A percentile compares a stretch with the other conserved stretches of the same genome.
phyloP scores from a whole-genome alignment of 768 basidiomycete species.

The Sporobolomyces phaffii region DNA sequence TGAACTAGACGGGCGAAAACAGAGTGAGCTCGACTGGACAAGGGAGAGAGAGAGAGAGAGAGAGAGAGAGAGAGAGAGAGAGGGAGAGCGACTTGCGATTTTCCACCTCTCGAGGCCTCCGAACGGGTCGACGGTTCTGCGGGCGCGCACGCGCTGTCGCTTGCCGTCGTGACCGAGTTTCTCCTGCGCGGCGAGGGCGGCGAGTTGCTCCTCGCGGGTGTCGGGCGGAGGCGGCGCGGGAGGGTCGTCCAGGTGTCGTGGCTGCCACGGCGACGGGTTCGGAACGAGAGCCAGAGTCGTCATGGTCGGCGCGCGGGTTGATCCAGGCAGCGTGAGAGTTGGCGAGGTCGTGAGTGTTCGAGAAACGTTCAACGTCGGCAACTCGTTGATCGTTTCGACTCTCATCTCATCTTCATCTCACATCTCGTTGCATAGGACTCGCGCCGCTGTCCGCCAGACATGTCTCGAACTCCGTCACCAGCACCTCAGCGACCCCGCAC shows the following conservation, averaged over 20 bases:
- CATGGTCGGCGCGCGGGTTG: neutral
- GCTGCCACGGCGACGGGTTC: constrained; percentile 58
- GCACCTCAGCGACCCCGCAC: constrained; percentile 10
- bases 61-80: too few species aligned
- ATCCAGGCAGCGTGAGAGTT: neutral
- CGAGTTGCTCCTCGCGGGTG: constrained; percentile 70
- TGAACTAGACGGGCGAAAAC: neutral
- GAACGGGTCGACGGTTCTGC: constrained; percentile 85
- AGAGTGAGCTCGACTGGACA: neutral
- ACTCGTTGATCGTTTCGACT: too few species aligned
- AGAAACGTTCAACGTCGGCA: too few species aligned
- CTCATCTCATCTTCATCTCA: too few species aligned
- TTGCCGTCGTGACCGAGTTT: constrained; percentile 50
- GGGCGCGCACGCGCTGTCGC: constrained; percentile 53
- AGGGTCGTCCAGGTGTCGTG: constrained; percentile 59
- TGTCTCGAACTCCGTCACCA: constrained; percentile 5
- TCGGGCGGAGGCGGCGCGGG: constrained; percentile 71
- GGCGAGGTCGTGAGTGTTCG: too few species aligned
- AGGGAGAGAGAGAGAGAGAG: neutral
- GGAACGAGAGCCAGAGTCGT: neutral
- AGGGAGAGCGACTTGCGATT: constrained; percentile 60
- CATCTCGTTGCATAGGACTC: too few species aligned
- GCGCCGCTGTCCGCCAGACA: neutral
- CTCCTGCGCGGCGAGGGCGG: constrained; percentile 67
- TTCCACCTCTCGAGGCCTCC: constrained; percentile 81